Conservation (phyloP, 352 stramenopile genomes). For the Phytophthora cactorum region DNA sequence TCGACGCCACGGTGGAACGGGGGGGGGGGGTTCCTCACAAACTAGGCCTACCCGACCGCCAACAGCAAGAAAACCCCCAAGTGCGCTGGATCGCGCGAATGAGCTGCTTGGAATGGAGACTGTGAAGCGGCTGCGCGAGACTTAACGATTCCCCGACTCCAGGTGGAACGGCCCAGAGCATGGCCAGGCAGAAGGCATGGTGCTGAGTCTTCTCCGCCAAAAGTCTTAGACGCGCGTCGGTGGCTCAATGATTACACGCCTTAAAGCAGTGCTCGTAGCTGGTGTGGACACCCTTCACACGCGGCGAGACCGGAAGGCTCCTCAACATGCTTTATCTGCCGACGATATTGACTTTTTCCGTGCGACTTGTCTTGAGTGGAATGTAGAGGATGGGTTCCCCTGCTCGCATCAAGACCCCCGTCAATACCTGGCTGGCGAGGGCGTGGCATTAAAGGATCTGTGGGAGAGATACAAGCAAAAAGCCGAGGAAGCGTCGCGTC, state of each 20-base stretch:
- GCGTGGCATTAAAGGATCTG: not conserved
- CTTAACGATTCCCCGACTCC: not conserved
- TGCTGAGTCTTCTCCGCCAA: not conserved
- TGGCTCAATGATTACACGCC: not conserved
- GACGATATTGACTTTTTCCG: not conserved
- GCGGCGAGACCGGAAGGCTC: not conserved
- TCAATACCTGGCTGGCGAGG: not conserved
- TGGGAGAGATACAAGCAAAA: constrained; percentile 1
- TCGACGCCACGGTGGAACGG: not conserved
- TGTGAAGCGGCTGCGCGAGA: not conserved
- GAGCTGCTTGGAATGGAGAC: not conserved
- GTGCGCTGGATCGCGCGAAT: not conserved
- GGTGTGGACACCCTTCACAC: not conserved
- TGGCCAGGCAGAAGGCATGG: not conserved
- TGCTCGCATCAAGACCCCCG: not conserved
- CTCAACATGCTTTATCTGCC: not conserved
- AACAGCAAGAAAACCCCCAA: not conserved
- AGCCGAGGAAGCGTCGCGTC: not conserved
- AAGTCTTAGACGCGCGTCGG: not conserved
- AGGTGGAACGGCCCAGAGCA: not conserved
- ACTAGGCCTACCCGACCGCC: not conserved
- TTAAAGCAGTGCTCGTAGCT: not conserved
- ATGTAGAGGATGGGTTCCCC: not conserved
- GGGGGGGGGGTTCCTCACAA: not conserved
- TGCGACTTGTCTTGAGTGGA: not conserved